Base-by-base conservation (phyloP, 306 rosid species). In the Ceratonia siliqua region DNA sequence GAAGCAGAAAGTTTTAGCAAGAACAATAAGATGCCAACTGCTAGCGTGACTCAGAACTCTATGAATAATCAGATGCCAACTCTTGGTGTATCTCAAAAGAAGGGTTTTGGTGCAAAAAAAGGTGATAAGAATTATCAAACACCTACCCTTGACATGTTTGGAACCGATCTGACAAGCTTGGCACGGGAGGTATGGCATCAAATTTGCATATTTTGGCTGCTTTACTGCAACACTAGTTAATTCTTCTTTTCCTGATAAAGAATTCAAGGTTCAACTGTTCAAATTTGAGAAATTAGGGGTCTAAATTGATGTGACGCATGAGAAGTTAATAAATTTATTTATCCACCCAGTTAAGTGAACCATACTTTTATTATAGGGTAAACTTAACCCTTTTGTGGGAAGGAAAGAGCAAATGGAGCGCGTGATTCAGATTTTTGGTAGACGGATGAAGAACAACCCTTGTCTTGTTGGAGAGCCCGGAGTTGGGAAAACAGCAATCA, bases 401-500 rank as follows among this genome's bases (percentile, higher is more conserved):
- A 86, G 89, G 73, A 82, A 87, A 70, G 82, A 70, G 3, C 85
- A 82, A 71, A 78, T 89, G 32, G 91, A 89, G 76, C 81, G 91
- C 11, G 86, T 81, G 20, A 85, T 83, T 61, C 88, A 82, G 70
- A 86, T 86, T 68, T 76, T 89, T 68, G 85, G 91, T 38, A 78
- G 91, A 75, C 28, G 86, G 17, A 89, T 85, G 6, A 86, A 86
- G 68, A 82, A 84, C 64, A 89, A 87, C 65, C 94, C 94, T 3
- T 85, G 91, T 54, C 85, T 85, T 43, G 82, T 89, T 71, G 94
- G 89, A 32, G 89, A 89, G 52, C 89, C 87, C 53, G 91, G 89
- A 52, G 94, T 89, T 54, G 88, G 94, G 49, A 89, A 86, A 84
- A 86, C 88, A 49, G 91, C 94, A 25, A 89, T 87, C 35, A 86